These are phyloP conservation scores for Bothriochloa decipiens DNA, from an alignment of 176 grass and related monocot species.

Conservation along the genomic window DNA sequence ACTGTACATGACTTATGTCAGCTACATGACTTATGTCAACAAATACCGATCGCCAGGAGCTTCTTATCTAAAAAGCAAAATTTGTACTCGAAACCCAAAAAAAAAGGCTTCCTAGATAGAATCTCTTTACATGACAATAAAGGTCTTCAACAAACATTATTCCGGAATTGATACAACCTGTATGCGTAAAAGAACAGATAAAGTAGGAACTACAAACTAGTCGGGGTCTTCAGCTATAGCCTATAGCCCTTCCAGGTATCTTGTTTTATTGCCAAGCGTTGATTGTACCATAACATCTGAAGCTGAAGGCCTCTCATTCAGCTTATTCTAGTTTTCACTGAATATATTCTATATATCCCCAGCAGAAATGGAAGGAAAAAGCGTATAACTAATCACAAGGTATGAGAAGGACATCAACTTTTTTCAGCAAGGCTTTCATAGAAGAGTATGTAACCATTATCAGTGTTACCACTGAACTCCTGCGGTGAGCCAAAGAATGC, in stretches of 20 bases:
- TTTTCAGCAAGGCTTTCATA: constrained; percentile 72
- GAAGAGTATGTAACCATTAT: constrained; percentile 95
- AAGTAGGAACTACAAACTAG: constrained; percentile 29
- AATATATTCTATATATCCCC: constrained; percentile 38
- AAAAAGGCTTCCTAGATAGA: constrained; percentile 15
- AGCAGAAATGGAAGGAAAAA: constrained; percentile 28
- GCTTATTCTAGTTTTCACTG: constrained; percentile 47
- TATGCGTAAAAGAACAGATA: constrained; percentile 11
- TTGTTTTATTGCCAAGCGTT: constrained; percentile 38
- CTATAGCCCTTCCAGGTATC: constrained; percentile 15
- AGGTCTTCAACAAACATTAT: background rate
- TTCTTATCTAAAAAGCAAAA: constrained; percentile 22
- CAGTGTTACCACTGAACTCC: constrained; percentile 90
- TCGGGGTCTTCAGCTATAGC: constrained; percentile 13
- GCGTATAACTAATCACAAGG: constrained; percentile 31
- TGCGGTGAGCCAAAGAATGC: constrained; percentile 89
- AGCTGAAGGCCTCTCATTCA: constrained; percentile 42
- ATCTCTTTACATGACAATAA: constrained; percentile 37
- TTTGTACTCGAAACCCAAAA: constrained; percentile 31
- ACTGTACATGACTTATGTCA: background rate
- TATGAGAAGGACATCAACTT: constrained; percentile 40
- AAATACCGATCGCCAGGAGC: too few species aligned
- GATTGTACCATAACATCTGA: constrained; percentile 37
- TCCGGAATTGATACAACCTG: too few species aligned
- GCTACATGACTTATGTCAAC: too few species aligned